These are phyloP conservation scores for Carex scoparia DNA, from an alignment of 176 grass and related monocot species.

Conservation along the genomic window DNA sequence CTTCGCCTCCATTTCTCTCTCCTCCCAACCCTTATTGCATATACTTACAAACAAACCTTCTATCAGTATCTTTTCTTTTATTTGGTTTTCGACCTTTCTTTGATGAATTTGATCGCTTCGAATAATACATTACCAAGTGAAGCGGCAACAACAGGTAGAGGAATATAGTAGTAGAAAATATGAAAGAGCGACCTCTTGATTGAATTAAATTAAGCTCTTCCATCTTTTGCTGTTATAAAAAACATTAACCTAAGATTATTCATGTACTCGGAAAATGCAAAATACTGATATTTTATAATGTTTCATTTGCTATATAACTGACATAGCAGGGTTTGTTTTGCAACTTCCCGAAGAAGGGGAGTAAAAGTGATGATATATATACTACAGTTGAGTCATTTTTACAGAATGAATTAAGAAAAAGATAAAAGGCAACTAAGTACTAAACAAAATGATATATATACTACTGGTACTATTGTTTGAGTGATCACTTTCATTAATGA, in stretches of 20 bases:
- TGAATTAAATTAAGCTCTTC: conserved; percentile 64
- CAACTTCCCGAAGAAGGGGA: background rate
- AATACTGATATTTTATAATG: too few relatives aligned
- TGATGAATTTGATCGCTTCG: background rate
- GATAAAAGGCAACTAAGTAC: background rate
- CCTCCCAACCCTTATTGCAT: conserved; percentile 57
- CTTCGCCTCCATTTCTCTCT: conserved; percentile 69
- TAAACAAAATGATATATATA: background rate
- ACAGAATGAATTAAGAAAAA: background rate
- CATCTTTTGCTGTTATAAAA: conserved; percentile 61
- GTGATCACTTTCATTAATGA: background rate
- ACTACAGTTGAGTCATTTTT: too few relatives aligned
- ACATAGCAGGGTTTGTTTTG: background rate
- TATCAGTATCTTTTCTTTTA: background rate
- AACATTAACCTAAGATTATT: conserved; percentile 18
- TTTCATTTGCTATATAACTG: background rate
- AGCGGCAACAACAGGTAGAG: conserved; percentile 74
- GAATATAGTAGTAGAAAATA: conserved; percentile 80
- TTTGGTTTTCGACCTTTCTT: background rate
- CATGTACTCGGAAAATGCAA: background rate
- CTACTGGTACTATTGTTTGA: background rate
- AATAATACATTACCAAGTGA: conserved; percentile 50
- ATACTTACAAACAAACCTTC: conserved; percentile 39
- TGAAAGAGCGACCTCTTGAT: conserved; percentile 80
- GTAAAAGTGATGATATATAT: too few relatives aligned